These are phyloP conservation scores for Scheffersomyces lignicola DNA, from an alignment of 1,139 yeast species.

Conservation along the genomic window DNA sequence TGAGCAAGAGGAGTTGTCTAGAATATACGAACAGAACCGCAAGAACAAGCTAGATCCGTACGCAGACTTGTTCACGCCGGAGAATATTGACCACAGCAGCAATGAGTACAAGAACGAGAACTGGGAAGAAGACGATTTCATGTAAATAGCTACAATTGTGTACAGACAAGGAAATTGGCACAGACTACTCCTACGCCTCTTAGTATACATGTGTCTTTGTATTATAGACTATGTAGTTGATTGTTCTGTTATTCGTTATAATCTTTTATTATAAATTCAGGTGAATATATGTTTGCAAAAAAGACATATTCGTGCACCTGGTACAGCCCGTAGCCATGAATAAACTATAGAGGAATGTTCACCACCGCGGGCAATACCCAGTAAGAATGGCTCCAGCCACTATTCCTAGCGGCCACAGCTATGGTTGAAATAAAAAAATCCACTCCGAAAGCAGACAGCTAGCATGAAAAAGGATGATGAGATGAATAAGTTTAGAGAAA, in stretches of 20 bases:
- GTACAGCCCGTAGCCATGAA: too few relatives aligned
- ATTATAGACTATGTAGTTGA: background rate
- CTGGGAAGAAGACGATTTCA: conserved; percentile 67
- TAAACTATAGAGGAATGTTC: too few relatives aligned
- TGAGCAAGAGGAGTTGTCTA: conserved; percentile 23
- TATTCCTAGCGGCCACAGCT: too few relatives aligned
- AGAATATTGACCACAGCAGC: conserved; percentile 45
- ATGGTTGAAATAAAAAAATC: conserved; percentile 6
- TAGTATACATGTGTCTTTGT: too few relatives aligned
- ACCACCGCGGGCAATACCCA: too few relatives aligned
- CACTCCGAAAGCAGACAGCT: background rate
- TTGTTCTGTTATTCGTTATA: conserved; percentile 1
- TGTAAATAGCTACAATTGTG: conserved; percentile 27
- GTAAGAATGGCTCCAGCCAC: too few relatives aligned
- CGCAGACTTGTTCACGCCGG: conserved; percentile 53
- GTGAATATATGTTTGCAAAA: background rate
- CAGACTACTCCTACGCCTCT: background rate
- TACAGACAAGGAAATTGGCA: background rate
- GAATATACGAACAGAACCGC: conserved; percentile 26
- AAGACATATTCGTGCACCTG: background rate
- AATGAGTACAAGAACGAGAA: conserved; percentile 58
- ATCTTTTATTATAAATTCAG: background rate
- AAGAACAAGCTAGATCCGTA: conserved; percentile 49
- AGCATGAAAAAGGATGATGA: too few relatives aligned
- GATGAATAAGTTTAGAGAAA: too few relatives aligned